A percentile compares a stretch with the other conserved stretches of the same genome.
These are phyloP conservation scores for Vanderwaltozyma polyspora DNA, from an alignment of 805 yeast species.

Conservation along the genomic window DNA sequence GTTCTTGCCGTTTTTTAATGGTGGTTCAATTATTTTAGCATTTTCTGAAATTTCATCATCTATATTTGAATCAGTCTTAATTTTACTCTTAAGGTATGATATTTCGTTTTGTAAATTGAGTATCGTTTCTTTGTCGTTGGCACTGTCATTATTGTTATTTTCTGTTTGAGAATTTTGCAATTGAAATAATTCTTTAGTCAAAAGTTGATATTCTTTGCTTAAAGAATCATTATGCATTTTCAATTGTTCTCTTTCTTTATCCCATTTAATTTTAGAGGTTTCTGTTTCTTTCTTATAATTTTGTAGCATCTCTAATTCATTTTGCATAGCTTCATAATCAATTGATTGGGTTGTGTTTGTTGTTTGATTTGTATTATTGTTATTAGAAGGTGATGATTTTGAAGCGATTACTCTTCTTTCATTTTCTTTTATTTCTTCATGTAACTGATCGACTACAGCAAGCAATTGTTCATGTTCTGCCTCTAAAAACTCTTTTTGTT, in stretches of 20 bases:
- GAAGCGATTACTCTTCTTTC: constrained; percentile 9
- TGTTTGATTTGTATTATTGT: not conserved
- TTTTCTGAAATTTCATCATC: not conserved
- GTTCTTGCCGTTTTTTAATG: no score
- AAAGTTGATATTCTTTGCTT: constrained; percentile 18
- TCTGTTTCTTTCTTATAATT: constrained; percentile 9
- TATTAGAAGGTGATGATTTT: no score
- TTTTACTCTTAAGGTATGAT: not conserved
- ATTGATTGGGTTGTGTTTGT: no score
- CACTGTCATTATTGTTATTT: constrained; percentile 24
- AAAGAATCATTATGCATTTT: constrained; percentile 21
- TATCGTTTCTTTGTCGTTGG: constrained; percentile 7
- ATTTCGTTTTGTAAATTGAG: not conserved
- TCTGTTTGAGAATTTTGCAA: constrained; percentile 15
- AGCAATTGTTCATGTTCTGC: constrained; percentile 24
- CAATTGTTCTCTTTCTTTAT: constrained; percentile 20
- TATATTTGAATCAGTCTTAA: no score
- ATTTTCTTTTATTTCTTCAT: constrained; percentile 24
- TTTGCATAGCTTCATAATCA: constrained; percentile 3
- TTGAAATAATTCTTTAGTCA: constrained; percentile 17
- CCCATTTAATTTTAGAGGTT: constrained; percentile 13
- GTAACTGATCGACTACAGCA: constrained; percentile 24
- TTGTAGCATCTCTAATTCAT: constrained; percentile 7
- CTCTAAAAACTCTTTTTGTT: constrained; percentile 19
- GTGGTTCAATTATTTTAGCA: no score